A percentile compares a stretch with the other conserved stretches of the same genome.
Evolutionary conservation across 202 grass and related monocot species (phyloP).

Genomic region (Eragrostis tef): DNA sequence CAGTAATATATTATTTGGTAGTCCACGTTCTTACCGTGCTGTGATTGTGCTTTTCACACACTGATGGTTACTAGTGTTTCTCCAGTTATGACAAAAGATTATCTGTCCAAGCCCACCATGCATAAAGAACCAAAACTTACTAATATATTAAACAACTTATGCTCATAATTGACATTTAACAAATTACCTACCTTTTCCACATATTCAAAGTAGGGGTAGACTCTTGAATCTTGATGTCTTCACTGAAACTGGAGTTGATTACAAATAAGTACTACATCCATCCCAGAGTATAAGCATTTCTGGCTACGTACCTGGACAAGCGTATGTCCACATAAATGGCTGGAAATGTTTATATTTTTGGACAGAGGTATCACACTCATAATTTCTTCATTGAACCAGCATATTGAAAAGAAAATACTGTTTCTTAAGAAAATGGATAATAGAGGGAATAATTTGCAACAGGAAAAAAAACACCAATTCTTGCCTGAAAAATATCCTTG

Average conservation of each 20-base stretch:
- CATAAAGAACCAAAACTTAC: slow-evolving; percentile 2
- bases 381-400: background rate
- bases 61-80: no score
- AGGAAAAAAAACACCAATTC: background rate
- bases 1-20: slow-evolving; percentile 21
- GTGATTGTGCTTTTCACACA: slow-evolving; percentile 11
- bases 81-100: no score
- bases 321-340: no score
- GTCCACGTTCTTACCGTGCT: slow-evolving; percentile 4
- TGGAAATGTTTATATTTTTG: no score
- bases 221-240: background rate
- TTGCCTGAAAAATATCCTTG: background rate
- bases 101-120: no score
- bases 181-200: no score
- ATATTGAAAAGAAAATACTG: background rate
- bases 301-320: no score
- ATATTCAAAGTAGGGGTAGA: background rate
- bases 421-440: slow-evolving; percentile 6
- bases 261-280: no score
- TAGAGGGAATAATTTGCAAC: background rate
- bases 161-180: slow-evolving; percentile 13
- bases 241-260: background rate
- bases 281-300: no score
- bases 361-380: background rate
- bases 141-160: background rate